Base-by-base conservation (phyloP, 83 land plant species). In the Thuja plicata region DNA sequence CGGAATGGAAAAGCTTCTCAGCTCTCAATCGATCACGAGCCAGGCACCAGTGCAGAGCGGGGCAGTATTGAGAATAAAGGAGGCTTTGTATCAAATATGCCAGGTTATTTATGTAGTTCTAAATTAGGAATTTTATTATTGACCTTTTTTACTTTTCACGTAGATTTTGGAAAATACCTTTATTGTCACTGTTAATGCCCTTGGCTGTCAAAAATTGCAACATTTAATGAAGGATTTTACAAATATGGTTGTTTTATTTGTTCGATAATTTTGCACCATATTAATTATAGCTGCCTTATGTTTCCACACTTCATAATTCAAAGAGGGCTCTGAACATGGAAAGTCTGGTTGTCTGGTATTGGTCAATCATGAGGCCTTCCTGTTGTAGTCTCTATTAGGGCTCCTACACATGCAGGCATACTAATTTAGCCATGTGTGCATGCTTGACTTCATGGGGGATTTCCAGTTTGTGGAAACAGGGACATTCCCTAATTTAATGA, bases 1-100 rank as follows among this genome's bases (percentile, higher is more conserved):
- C 87, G 81, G 48, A 91, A 87, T 37, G 92, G 94, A 34, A 55
- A 78, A 9, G 93, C 91, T 19, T 40, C 88, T 62, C 96, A 95
- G 78, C 90, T 95, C 88, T 90, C 93, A 17, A 91, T 87, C 17
- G 96, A 94, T 89, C 96, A 95, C 88, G 96, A 95, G 84, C 96
- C 96, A 27, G 41, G 77, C 54, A 89, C 88, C 43, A 91, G 87
- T 86, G 88, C 87, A 50, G 94, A 94, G 76, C 90, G 95, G 5
- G 92, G 92, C 37, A 89, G 85, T 86, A 94, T 93, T 85, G 94
- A 93, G 89, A 87, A 43, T 15, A 93, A 48, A 46, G 94, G 95
- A 9, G 93, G 94, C 45, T 93, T 93, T 84, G 94, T 94, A 48
- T 90, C 94, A 71, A 93, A 94, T 86, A 91, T 94, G 91, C 94